Conservation (phyloP, 306 rosid genomes). For the Quercus berberidifolia region DNA sequence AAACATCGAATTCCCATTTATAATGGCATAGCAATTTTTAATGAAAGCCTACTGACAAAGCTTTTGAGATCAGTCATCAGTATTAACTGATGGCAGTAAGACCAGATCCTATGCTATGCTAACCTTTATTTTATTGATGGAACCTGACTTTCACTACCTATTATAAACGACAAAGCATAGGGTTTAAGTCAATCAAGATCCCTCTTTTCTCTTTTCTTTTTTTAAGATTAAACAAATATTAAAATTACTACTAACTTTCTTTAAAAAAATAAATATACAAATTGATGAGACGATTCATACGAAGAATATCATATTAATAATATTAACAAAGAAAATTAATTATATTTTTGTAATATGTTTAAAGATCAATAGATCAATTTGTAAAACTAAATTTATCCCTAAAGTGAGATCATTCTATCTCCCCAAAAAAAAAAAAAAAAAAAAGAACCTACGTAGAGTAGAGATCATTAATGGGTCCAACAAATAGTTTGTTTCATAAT, state of each 20-base stretch:
- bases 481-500: constrained; percentile 30
- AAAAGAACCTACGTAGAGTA: no score
- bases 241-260: no score
- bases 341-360: neutral
- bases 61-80: neutral
- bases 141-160: neutral
- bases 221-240: neutral
- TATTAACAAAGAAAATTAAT: no score
- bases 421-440: no score
- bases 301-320: no score
- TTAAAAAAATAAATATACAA: no score
- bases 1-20: neutral
- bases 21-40: neutral
- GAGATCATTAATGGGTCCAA: constrained; percentile 5
- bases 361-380: no score
- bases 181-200: neutral
- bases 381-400: no score
- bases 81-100: neutral
- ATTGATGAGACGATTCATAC: no score
- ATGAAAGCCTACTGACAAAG: neutral
- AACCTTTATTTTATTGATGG: neutral
- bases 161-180: neutral
- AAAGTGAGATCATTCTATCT: no score
- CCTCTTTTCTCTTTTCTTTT: no score
- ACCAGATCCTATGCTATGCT: neutral